These are phyloP conservation scores for Aristolochia contorta DNA, from an alignment of 164 flowering plant species.

Conservation along the genomic window DNA sequence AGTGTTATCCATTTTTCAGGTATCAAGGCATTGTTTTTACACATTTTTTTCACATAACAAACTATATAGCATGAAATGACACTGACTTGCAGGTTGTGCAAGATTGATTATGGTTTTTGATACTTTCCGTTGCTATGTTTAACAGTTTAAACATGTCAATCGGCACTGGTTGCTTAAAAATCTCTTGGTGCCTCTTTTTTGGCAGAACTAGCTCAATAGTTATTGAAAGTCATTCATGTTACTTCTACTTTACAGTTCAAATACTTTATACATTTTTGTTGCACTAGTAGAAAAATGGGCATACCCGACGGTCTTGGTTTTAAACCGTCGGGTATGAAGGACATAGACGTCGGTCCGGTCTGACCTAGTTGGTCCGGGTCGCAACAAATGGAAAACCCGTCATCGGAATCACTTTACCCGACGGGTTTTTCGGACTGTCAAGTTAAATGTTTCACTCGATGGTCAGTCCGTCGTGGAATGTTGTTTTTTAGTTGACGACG, in stretches of 20 bases:
- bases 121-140: neutral
- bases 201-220: neutral
- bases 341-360: too few relatives aligned
- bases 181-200: neutral
- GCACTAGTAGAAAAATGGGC: too few relatives aligned
- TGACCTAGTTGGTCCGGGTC: too few relatives aligned
- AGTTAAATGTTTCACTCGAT: too few relatives aligned
- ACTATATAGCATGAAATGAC: neutral
- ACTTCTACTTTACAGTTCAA: neutral
- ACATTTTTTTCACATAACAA: neutral
- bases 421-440: too few relatives aligned
- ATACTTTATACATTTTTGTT: neutral
- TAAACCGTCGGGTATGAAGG: too few relatives aligned
- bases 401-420: too few relatives aligned
- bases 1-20: conserved; percentile 99
- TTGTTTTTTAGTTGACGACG: too few relatives aligned
- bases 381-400: too few relatives aligned
- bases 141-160: neutral
- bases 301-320: too few relatives aligned
- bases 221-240: neutral
- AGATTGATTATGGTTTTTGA: neutral
- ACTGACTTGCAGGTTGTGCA: neutral
- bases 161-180: neutral
- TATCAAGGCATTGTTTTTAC: conserved; percentile 6
- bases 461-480: too few relatives aligned